Evolutionary conservation across 2,329 filamentous ascomycete species (phyloP).

Genomic region (Fusarium sambucinum): DNA sequence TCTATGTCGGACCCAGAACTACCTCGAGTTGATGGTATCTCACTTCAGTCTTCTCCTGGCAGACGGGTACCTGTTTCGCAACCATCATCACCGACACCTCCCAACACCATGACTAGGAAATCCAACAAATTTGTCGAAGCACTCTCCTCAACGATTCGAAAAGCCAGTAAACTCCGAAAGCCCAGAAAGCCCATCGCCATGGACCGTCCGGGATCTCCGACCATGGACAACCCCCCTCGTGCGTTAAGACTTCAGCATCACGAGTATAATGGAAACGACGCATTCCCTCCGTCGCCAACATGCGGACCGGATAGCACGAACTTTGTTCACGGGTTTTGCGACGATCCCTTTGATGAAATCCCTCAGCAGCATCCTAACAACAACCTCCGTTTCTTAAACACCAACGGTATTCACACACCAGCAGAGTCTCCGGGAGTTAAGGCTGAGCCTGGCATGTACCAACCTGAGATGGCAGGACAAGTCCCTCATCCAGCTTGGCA

Average conservation of each 20-base stretch:
- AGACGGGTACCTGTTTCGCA: slow-evolving; percentile 50
- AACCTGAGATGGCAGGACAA: slow-evolving; percentile 39
- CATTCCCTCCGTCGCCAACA: slow-evolving; percentile 45
- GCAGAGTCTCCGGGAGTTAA: slow-evolving; percentile 56
- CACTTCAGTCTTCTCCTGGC: slow-evolving; percentile 54
- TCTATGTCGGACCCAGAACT: slow-evolving; percentile 63
- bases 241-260: slow-evolving; percentile 51
- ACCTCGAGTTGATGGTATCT: slow-evolving; percentile 61
- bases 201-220: slow-evolving; percentile 50
- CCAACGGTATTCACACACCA: slow-evolving; percentile 53
- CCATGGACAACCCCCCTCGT: slow-evolving; percentile 51
- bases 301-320: slow-evolving; percentile 45
- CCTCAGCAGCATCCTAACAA: slow-evolving; percentile 44
- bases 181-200: slow-evolving; percentile 44
- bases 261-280: slow-evolving; percentile 42
- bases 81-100: slow-evolving; percentile 52
- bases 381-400: slow-evolving; percentile 50
- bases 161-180: slow-evolving; percentile 54
- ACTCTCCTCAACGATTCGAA: slow-evolving; percentile 57
- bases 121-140: slow-evolving; percentile 58
- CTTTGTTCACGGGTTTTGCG: slow-evolving; percentile 55
- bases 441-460: slow-evolving; percentile 49
- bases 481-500: slow-evolving; percentile 40
- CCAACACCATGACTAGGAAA: slow-evolving; percentile 49
- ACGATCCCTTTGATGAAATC: slow-evolving; percentile 56